A percentile compares a stretch with the other conserved stretches of the same genome.
Evolutionary conservation across 2,329 filamentous ascomycete genomes (phyloP).

Genomic region (Aspergillus persii): DNA sequence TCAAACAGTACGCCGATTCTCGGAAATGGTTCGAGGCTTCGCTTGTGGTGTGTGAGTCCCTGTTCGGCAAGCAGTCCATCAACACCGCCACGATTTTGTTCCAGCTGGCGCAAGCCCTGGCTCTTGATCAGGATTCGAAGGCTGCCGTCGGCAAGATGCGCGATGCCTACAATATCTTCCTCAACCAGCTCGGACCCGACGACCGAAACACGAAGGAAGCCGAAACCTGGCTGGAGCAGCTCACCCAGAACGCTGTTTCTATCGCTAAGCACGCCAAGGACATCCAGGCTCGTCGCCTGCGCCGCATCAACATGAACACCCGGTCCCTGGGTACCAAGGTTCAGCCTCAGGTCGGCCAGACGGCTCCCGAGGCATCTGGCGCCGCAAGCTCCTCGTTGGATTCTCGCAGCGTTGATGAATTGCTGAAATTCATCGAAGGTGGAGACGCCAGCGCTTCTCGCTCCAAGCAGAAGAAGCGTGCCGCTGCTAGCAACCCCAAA

Average conservation of each 20-base stretch:
- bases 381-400: slow-evolving; percentile 55
- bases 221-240: slow-evolving; percentile 91
- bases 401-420: slow-evolving; percentile 83
- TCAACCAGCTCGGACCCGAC: slow-evolving; percentile 76
- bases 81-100: slow-evolving; percentile 94
- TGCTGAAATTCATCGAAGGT: slow-evolving; percentile 93
- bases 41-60: slow-evolving; percentile 79
- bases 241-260: slow-evolving; percentile 91
- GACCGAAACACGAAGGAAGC: slow-evolving; percentile 99
- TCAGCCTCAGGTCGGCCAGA: slow-evolving; percentile 63
- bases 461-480: slow-evolving; percentile 46
- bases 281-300: slow-evolving; percentile 70
- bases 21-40: slow-evolving; percentile 96
- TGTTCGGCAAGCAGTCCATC: slow-evolving; percentile 85
- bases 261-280: slow-evolving; percentile 94
- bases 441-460: slow-evolving; percentile 41
- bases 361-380: slow-evolving; percentile 49
- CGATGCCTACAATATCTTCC: slow-evolving; percentile 95
- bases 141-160: slow-evolving; percentile 89
- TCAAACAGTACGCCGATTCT: slow-evolving; percentile 93
- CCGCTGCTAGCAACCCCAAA: slow-evolving; percentile 43
- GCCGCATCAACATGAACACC: slow-evolving; percentile 67
- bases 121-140: slow-evolving; percentile 93
- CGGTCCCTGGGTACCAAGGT: slow-evolving; percentile 57
- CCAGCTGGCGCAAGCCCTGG: slow-evolving; percentile 93